Evolutionary conservation across 257 asterid genomes (phyloP).

Genomic region (Nicotiana knightiana): DNA sequence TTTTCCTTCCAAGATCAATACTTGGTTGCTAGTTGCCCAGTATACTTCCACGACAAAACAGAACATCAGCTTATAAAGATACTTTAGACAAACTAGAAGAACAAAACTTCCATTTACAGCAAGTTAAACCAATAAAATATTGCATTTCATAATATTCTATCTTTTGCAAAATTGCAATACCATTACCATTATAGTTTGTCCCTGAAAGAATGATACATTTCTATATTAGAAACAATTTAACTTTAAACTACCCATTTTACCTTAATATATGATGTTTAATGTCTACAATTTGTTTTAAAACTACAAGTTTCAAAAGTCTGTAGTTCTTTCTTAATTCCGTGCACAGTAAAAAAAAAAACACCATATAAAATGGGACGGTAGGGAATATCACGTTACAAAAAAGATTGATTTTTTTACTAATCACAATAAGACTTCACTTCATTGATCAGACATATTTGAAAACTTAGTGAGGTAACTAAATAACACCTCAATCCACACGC

Average conservation of each 20-base stretch:
- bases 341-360: too few relatives aligned
- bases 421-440: background rate
- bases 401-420: background rate
- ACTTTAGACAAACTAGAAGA: background rate
- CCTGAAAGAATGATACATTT: too few relatives aligned
- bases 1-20: constrained; percentile 14
- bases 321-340: too few relatives aligned
- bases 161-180: background rate
- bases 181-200: too few relatives aligned
- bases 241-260: too few relatives aligned
- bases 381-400: background rate
- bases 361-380: too few relatives aligned
- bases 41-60: background rate
- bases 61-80: background rate
- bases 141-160: background rate
- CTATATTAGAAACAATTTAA: too few relatives aligned
- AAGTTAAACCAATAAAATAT: background rate
- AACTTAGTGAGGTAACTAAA: constrained; percentile 6
- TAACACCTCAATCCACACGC: constrained; percentile 95
- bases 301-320: too few relatives aligned
- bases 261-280: too few relatives aligned
- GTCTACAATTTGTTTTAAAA: too few relatives aligned
- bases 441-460: background rate
- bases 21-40: background rate
- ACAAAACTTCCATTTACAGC: background rate